phyloP scores from a whole-genome alignment of 2,329 filamentous ascomycete genomes.

The Fusarium solani-melongenae region DNA sequence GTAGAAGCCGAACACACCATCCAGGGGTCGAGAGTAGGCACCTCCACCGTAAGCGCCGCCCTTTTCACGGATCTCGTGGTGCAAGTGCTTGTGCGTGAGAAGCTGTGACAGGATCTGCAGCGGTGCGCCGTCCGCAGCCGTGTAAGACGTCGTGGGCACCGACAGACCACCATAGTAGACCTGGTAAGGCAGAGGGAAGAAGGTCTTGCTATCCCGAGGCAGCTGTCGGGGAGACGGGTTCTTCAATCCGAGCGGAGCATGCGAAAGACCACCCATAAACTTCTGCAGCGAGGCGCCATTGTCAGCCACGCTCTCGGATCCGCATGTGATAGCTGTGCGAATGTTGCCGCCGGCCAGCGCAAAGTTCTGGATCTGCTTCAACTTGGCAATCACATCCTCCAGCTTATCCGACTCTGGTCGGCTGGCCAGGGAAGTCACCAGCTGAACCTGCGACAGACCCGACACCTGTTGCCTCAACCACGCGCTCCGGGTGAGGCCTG shows the following conservation, averaged over 20 bases:
- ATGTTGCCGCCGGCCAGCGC: slow-evolving; percentile 77
- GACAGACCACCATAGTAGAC: slow-evolving; percentile 93
- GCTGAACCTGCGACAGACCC: slow-evolving; percentile 89
- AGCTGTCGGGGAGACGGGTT: slow-evolving; percentile 48
- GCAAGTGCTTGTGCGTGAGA: slow-evolving; percentile 94
- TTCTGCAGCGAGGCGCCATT: slow-evolving; percentile 78
- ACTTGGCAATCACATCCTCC: slow-evolving; percentile 79
- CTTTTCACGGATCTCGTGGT: slow-evolving; percentile 98
- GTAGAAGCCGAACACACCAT: slow-evolving; percentile 93
- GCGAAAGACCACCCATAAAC: slow-evolving; percentile 67
- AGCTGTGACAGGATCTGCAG: slow-evolving; percentile 91
- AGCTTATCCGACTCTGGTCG: slow-evolving; percentile 76
- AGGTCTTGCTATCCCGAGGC: slow-evolving; percentile 73
- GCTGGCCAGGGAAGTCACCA: slow-evolving; percentile 82
- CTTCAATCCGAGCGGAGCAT: slow-evolving; percentile 54
- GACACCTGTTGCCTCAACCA: slow-evolving; percentile 85
- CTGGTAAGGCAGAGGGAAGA: slow-evolving; percentile 96
- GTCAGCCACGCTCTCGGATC: slow-evolving; percentile 73
- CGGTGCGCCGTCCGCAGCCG: slow-evolving; percentile 77
- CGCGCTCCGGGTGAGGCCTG: slow-evolving; percentile 77
- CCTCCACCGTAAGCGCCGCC: slow-evolving; percentile 96
- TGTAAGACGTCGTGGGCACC: slow-evolving; percentile 86
- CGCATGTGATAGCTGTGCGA: slow-evolving; percentile 88
- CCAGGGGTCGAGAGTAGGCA: slow-evolving; percentile 82
- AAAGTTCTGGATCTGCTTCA: slow-evolving; percentile 86